phyloP scores from a whole-genome alignment of 2,329 filamentous ascomycete species.

The Didymellaceae sp. region DNA sequence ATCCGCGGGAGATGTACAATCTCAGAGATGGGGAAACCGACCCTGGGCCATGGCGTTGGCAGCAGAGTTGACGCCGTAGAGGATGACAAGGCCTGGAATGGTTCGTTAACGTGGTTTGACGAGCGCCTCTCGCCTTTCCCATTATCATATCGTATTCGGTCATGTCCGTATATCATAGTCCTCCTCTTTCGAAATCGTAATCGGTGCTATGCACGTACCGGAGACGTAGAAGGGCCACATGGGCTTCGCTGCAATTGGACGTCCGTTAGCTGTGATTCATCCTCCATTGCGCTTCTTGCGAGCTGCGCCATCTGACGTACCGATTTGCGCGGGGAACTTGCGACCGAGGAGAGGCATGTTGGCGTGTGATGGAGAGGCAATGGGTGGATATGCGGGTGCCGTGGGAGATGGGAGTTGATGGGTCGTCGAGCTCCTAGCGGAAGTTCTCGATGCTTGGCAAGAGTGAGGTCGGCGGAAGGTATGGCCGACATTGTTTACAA shows the following conservation, averaged over 20 bases:
- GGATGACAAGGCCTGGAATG: conserved; percentile 75
- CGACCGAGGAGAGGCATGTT: conserved; percentile 57
- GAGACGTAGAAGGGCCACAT: conserved; percentile 93
- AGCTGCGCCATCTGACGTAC: conserved; percentile 46
- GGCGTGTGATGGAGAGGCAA: conserved; percentile 39
- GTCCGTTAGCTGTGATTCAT: conserved; percentile 38
- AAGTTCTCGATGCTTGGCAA: conserved; percentile 33
- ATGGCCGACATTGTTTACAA: conserved; percentile 30
- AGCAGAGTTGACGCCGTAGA: conserved; percentile 88
- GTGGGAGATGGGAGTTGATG: conserved; percentile 39
- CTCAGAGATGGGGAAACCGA: conserved; percentile 58
- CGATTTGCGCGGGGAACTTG: conserved; percentile 59
- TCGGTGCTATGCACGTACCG: conserved; percentile 68
- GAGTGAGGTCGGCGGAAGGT: conserved; percentile 30
- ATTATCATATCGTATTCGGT: neutral
- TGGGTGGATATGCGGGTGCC: conserved; percentile 39
- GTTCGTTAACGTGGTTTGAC: conserved; percentile 26
- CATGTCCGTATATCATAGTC: neutral
- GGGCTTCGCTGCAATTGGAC: conserved; percentile 72
- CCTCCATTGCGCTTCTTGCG: conserved; percentile 3
- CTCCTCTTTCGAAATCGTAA: neutral
- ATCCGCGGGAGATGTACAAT: neutral
- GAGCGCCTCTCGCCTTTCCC: neutral
- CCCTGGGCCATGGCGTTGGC: conserved; percentile 78
- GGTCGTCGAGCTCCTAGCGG: conserved; percentile 13